Base-by-base conservation (phyloP, 768 basidiomycete species). In the Pleurotus djamor region DNA sequence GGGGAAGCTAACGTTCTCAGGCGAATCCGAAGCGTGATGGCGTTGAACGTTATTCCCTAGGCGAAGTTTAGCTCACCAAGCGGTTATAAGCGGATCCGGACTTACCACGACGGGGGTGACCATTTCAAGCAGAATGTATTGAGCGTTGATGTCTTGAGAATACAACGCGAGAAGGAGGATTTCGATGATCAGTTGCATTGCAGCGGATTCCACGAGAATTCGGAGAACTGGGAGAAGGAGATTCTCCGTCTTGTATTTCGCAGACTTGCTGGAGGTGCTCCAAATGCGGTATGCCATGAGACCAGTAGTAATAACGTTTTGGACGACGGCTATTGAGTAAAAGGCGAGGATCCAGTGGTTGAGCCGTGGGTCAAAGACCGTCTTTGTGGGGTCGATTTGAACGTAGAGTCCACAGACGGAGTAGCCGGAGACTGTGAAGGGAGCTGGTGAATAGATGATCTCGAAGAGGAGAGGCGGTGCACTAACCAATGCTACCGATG, bases 221-320 rank as follows among this genome's bases (percentile, higher is more conserved):
- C 43, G 47, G 3, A 64, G 33, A n/a, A 67, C 32, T 5, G 60
- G 63, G 4, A 64, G n/a, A 36, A 66, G 52, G 2, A 10, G 56
- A 10, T 61, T 36, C 16, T 50, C 58, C 1, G 49, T 21, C n/a
- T 57, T 58, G 38, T 59, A 61, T 28, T 49, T 50, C 1, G 65
- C n/a, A 0, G 65, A 61, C 28, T 62, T 28, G 8, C 17, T 37
- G 17, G 64, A 59, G 0, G 34, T 58, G 5, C 28, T 34, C 67
- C 67, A 66, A 1, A 68, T 63, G 1, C 65, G 59, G n/a, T 48
- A 59, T n/a, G 66, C 59, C 65, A 66, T 68, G 0, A 68, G 49
- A 21, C 60, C 55, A 0, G 67, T 68, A 34, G 67, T 68, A 36
- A 64, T 55, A 14, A 64, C 58, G 50, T 66, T 68, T 21, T 65